Evolutionary conservation across 495 filamentous ascomycete species (phyloP), one percentile per base, ranked within the genome.

Genomic region (Trichoderma gamsii): DNA sequence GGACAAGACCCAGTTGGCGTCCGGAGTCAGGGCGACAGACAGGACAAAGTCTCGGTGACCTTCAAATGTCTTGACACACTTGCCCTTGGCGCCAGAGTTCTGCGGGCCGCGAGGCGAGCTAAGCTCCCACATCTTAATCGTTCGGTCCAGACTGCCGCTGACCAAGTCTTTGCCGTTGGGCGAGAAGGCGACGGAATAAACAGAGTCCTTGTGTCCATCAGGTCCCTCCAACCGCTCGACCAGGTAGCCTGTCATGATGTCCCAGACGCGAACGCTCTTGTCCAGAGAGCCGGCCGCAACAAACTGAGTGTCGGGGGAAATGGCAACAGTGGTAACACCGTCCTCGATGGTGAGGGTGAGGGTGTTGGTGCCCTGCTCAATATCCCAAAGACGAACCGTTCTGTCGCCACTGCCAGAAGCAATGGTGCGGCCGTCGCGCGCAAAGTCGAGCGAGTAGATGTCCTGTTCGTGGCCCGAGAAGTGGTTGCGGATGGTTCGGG

Each of bases 81-180:
- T 86, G 66, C 92, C 87, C 83, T 90, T 92, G 49, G 86, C 80
- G 63, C 84, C 84, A 59, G 82, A 82, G 73, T 85, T 85, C 51
- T 84, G 80, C 66, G 87, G 82, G 63, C 86, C 86, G 68, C 90
- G 84, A 63, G 90, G 86, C 38, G 89, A 85, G 35, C 83, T 85
- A 51, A 96, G 82, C 78, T 96, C 92, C 92, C 92, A 96, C 84
- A 95, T 90, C 83, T 96, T 96, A 81, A 96, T 96, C 3, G 92
- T 95, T 84, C 93, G 94, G 76, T 96, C 92, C 70, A 96, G 80
- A 85, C 90, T 92, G 68, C 92, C 92, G 74, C 90, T 92, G 74
- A 96, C 91, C 65, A 96, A 86, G 71, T 93, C 91, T 68, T 89
- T 89, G 64, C 92, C 91, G 70, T 92, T 93, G 32, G 92, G 92